Percentiles rank a stretch among this genome's conserved stretches.
Evolutionary conservation across 768 basidiomycete species (phyloP).

Genomic region (Daedaleopsis sinensis): DNA sequence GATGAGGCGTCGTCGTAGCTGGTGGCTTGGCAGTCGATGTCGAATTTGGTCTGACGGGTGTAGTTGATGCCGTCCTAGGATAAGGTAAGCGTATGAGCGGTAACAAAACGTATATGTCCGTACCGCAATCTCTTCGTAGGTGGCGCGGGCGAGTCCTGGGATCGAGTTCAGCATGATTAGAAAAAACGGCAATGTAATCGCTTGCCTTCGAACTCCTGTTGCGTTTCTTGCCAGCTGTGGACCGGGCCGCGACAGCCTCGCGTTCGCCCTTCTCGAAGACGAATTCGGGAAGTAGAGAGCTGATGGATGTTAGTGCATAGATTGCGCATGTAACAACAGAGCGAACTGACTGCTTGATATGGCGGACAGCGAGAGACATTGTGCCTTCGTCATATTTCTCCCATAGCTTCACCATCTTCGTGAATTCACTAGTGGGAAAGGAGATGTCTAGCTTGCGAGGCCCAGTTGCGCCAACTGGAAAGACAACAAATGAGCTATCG

Average conservation of each 20-base stretch:
- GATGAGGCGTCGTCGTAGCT: neutral
- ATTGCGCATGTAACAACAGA: conserved; percentile 29
- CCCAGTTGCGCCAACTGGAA: conserved; percentile 70
- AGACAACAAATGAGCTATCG: neutral
- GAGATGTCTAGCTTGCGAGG: conserved; percentile 92
- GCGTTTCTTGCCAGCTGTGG: conserved; percentile 58
- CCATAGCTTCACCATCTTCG: conserved; percentile 92
- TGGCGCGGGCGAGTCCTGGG: conserved; percentile 18
- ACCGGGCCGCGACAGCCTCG: conserved; percentile 58
- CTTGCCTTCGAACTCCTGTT: conserved; percentile 45
- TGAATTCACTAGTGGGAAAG: conserved; percentile 94
- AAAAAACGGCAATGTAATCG: neutral
- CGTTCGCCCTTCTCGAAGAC: conserved; percentile 84
- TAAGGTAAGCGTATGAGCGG: neutral
- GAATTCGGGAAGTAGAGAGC: conserved; percentile 76
- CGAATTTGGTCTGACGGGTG: neutral
- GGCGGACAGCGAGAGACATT: conserved; percentile 93
- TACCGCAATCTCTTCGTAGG: conserved; percentile 16
- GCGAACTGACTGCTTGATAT: conserved; percentile 73
- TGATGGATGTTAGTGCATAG: conserved; percentile 4
- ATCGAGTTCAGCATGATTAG: neutral
- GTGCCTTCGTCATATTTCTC: conserved; percentile 88
- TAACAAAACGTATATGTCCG: neutral
- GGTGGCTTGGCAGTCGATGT: neutral
- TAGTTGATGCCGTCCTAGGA: conserved; percentile 3